A percentile compares a stretch with the other conserved stretches of the same genome.
Evolutionary conservation across 164 flowering plant species (phyloP).

Genomic region (Sextonia rubra): DNA sequence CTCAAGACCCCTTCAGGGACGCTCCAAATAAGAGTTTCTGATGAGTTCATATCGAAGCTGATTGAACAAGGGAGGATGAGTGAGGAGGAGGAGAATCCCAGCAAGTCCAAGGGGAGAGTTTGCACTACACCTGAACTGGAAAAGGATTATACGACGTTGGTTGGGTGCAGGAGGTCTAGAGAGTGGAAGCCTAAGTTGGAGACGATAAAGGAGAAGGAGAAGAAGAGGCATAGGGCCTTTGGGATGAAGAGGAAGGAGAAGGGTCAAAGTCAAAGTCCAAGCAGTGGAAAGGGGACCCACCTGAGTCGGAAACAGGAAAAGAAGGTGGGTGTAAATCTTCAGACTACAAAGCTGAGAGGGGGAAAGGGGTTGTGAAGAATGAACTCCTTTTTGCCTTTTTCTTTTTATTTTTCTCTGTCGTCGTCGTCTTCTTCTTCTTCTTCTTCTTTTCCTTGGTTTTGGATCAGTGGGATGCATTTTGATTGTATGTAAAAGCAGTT

Average conservation of each 20-base stretch:
- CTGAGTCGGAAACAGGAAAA: neutral
- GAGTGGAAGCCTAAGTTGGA: constrained; percentile 66
- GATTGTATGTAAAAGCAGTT: constrained; percentile 4
- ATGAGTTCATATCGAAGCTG: constrained; percentile 51
- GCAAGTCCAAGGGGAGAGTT: constrained; percentile 13
- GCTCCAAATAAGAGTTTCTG: constrained; percentile 49
- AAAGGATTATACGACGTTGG: constrained; percentile 54
- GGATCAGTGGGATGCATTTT: constrained; percentile 1
- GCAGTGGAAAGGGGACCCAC: neutral
- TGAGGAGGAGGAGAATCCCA: neutral
- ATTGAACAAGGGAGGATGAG: constrained; percentile 18
- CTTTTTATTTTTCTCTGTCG: no score
- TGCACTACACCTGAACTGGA: constrained; percentile 51
- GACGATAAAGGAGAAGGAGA: constrained; percentile 37
- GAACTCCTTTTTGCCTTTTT: neutral
- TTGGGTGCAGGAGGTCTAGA: constrained; percentile 24
- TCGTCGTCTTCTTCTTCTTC: neutral
- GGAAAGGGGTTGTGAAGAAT: neutral
- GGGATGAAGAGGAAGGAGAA: constrained; percentile 20
- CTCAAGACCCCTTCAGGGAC: constrained; percentile 43
- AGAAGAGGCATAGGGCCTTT: constrained; percentile 11
- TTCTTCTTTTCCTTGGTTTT: neutral
- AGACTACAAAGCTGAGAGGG: constrained; percentile 3
- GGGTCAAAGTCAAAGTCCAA: neutral
- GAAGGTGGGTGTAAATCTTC: neutral